Conservation (phyloP, 768 basidiomycete genomes). For the Collybiopsis confluens region DNA sequence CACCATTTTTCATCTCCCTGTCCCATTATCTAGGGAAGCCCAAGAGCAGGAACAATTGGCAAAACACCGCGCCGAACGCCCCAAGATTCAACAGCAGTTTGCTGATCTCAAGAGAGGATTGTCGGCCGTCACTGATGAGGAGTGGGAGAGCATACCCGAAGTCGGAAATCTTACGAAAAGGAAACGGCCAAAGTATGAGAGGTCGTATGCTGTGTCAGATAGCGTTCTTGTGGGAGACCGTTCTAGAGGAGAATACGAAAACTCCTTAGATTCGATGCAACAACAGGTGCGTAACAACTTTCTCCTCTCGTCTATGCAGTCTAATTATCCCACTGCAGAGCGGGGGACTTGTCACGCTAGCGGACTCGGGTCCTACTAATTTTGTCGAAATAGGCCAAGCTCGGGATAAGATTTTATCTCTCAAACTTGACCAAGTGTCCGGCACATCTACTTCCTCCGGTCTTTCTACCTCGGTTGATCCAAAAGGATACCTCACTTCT, state of each 20-base stretch:
- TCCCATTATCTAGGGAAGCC: constrained; percentile 51
- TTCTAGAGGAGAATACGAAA: constrained; percentile 70
- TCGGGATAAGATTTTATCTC: constrained; percentile 86
- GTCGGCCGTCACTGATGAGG: constrained; percentile 78
- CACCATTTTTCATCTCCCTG: constrained; percentile 17
- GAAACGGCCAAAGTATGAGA: constrained; percentile 81
- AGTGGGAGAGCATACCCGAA: constrained; percentile 96
- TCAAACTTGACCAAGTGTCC: constrained; percentile 90
- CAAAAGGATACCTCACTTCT: constrained; percentile 97
- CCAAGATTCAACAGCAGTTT: constrained; percentile 95
- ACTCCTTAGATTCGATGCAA: constrained; percentile 66
- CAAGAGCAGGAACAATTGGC: constrained; percentile 70
- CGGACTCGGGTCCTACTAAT: constrained; percentile 81
- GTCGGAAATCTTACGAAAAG: constrained; percentile 94
- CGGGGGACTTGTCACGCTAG: constrained; percentile 80
- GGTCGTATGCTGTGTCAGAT: constrained; percentile 89
- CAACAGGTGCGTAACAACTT: constrained; percentile 54
- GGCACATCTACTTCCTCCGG: constrained; percentile 69
- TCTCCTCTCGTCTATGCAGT: not conserved
- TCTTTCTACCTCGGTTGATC: constrained; percentile 84
- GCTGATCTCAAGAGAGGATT: constrained; percentile 92
- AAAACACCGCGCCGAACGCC: constrained; percentile 79
- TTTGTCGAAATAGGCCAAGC: constrained; percentile 97
- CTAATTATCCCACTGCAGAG: constrained; percentile 25
- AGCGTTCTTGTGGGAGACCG: constrained; percentile 88